A percentile compares a stretch with the other conserved stretches of the same genome.
Conservation (phyloP, 371 early-diverging fungal genomes). For the Zopfochytrium polystomum region DNA sequence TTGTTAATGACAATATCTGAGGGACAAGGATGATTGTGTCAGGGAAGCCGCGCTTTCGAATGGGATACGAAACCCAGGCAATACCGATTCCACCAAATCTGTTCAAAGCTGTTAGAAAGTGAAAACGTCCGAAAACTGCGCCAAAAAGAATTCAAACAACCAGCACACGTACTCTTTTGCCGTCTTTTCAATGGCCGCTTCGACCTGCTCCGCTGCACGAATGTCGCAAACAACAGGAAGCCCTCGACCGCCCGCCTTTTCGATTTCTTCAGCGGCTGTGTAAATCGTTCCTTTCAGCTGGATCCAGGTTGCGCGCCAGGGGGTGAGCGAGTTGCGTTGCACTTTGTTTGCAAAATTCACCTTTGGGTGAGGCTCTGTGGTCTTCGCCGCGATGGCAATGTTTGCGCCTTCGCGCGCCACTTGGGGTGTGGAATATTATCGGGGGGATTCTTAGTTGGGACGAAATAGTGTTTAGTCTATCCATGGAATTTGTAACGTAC, state of each 20-base stretch:
- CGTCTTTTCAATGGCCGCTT: conserved; percentile 62
- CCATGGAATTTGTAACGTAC: too few relatives aligned
- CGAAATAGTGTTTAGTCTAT: too few relatives aligned
- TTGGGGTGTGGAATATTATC: too few relatives aligned
- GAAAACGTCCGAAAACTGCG: neutral
- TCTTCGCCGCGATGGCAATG: conserved; percentile 78
- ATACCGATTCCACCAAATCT: conserved; percentile 70
- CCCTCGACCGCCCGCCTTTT: conserved; percentile 69
- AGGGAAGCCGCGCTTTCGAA: too few relatives aligned
- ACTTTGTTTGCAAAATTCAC: too few relatives aligned
- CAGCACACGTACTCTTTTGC: conserved; percentile 42
- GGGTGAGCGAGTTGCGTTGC: too few relatives aligned
- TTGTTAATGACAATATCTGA: conserved; percentile 80
- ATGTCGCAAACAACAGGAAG: conserved; percentile 78
- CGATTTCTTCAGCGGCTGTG: conserved; percentile 70
- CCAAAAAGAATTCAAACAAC: neutral
- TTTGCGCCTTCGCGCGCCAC: conserved; percentile 68
- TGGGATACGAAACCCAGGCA: too few relatives aligned
- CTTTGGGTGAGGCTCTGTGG: conserved; percentile 69
- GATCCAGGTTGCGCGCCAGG: too few relatives aligned
- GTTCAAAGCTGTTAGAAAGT: too few relatives aligned
- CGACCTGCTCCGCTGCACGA: conserved; percentile 68
- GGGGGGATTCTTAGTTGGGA: too few relatives aligned
- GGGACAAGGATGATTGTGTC: too few relatives aligned
- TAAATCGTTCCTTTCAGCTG: conserved; percentile 77